Percentiles rank a stretch among this genome's conserved stretches.
Conservation (phyloP, 306 rosid species). For the Prunus salicina region DNA sequence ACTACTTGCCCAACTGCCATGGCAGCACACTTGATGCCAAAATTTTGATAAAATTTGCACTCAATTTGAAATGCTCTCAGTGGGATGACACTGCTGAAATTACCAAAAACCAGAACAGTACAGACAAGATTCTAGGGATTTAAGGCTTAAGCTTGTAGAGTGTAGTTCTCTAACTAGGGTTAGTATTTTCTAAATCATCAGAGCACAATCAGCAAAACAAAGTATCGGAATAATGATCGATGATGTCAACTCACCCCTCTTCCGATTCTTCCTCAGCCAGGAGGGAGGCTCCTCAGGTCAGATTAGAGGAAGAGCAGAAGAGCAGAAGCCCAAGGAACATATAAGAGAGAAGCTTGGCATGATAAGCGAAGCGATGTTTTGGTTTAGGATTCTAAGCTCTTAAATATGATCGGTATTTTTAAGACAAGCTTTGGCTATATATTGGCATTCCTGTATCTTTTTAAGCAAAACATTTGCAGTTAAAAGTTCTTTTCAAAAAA, state of each 20-base stretch:
- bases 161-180: conserved; percentile 3
- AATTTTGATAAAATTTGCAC: too few species aligned
- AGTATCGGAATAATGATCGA: conserved; percentile 57
- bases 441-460: background rate
- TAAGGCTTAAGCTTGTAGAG: too few species aligned
- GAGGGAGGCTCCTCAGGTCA: conserved; percentile 70
- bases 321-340: conserved; percentile 90
- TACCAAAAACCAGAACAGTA: too few species aligned
- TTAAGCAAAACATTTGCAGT: too few species aligned
- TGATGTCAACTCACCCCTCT: conserved; percentile 92
- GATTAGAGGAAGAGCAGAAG: conserved; percentile 87
- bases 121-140: too few species aligned
- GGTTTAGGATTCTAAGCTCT: background rate
- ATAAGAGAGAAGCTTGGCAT: conserved; percentile 44
- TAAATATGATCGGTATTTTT: background rate
- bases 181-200: conserved; percentile 39
- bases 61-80: too few species aligned
- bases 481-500: too few species aligned
- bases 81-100: too few species aligned
- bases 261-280: conserved; percentile 98
- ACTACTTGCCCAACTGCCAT: too few species aligned
- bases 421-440: background rate
- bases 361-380: background rate
- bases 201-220: background rate
- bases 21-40: too few species aligned